Evolutionary conservation across 305 asterid genomes (phyloP).

Genomic region (Plantago coronopus): DNA sequence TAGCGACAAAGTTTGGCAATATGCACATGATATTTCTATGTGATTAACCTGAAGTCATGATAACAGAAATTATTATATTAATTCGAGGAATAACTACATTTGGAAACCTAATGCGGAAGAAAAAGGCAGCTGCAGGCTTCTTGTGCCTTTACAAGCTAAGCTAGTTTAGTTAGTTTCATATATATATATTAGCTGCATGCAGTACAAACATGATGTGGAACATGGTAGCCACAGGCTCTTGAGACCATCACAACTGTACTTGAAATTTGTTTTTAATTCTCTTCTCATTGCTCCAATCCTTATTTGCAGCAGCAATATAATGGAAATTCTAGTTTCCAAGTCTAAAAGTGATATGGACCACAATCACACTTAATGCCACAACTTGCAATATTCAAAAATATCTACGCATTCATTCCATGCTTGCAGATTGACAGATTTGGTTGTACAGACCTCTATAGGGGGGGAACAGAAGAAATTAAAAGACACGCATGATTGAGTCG

Average conservation of each 20-base stretch:
- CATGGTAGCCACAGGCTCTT: neutral
- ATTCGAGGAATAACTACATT: too few species aligned
- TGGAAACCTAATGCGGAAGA: too few species aligned
- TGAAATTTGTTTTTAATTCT: constrained; percentile 9
- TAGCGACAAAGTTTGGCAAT: constrained; percentile 29
- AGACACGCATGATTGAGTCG: too few species aligned
- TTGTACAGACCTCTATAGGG: neutral
- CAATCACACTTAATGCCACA: constrained; percentile 24
- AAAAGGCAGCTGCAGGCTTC: too few species aligned
- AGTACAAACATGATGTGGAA: too few species aligned
- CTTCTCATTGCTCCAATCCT: constrained; percentile 5
- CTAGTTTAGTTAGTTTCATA: too few species aligned
- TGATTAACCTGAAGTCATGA: constrained; percentile 7
- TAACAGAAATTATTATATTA: too few species aligned
- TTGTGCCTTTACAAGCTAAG: neutral
- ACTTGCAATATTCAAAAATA: constrained; percentile 9
- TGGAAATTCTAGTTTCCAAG: constrained; percentile 11
- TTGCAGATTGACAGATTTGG: neutral
- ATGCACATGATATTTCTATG: constrained; percentile 12
- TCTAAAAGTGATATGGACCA: constrained; percentile 35
- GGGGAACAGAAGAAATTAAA: too few species aligned
- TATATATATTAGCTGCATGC: too few species aligned
- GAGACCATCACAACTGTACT: constrained; percentile 23
- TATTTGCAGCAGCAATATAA: constrained; percentile 5
- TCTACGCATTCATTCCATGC: neutral